Conservation (phyloP, 805 yeast genomes). For the Sporopachydermia quercuum region DNA sequence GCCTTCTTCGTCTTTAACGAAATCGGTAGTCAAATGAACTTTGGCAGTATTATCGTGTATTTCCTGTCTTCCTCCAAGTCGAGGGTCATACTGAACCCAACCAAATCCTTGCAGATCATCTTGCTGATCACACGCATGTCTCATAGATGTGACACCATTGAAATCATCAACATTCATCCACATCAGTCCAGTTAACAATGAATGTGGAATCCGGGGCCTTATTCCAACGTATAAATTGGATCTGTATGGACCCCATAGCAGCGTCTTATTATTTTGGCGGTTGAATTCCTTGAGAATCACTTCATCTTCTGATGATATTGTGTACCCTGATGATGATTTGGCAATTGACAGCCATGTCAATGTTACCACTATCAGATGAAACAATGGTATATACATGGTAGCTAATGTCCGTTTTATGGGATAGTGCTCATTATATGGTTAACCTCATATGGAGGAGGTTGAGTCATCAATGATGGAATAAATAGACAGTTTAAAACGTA, state of each 20-base stretch:
- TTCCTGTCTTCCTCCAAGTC: slow-evolving; percentile 71
- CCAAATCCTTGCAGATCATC: slow-evolving; percentile 63
- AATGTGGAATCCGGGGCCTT: slow-evolving; percentile 65
- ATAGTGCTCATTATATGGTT: not conserved
- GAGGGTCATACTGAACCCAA: slow-evolving; percentile 81
- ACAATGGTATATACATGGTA: not conserved
- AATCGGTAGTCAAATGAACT: slow-evolving; percentile 50
- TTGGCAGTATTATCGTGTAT: slow-evolving; percentile 54
- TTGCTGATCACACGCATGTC: slow-evolving; percentile 64
- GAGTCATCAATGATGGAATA: slow-evolving; percentile 4
- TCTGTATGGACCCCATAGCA: slow-evolving; percentile 89
- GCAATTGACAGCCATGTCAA: not conserved
- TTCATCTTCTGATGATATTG: slow-evolving; percentile 3
- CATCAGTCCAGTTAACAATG: slow-evolving; percentile 67
- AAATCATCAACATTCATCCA: slow-evolving; percentile 65
- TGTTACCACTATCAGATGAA: not conserved
- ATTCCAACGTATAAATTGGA: slow-evolving; percentile 78
- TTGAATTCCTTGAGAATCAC: slow-evolving; percentile 16
- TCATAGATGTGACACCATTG: slow-evolving; percentile 35
- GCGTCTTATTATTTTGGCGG: slow-evolving; percentile 29
- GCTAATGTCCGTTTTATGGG: not conserved
- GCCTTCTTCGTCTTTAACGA: slow-evolving; percentile 57
- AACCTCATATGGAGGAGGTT: not conserved
- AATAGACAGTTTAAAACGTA: too few relatives aligned
- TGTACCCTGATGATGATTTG: not conserved